Conservation (phyloP, 345 rosid genomes). For the Aquilaria sinensis region DNA sequence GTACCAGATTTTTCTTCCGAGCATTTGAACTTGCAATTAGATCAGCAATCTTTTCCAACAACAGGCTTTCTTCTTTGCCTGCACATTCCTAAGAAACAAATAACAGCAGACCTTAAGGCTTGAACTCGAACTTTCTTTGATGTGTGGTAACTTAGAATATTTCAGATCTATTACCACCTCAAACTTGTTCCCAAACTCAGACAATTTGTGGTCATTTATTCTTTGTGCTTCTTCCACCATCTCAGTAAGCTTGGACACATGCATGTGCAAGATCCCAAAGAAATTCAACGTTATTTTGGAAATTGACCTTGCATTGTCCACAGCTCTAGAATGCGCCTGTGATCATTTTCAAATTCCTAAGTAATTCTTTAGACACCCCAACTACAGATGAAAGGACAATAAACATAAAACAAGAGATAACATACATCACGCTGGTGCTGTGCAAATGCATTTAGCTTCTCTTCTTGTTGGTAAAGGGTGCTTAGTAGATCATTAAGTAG, state of each 20-base stretch:
- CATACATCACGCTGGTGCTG: conserved; percentile 77
- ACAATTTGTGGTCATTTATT: conserved; percentile 65
- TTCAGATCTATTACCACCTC: conserved; percentile 47
- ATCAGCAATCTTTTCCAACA: conserved; percentile 88
- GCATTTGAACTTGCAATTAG: conserved; percentile 75
- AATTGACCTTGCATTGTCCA: conserved; percentile 75
- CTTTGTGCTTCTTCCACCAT: conserved; percentile 82
- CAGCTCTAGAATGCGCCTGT: conserved; percentile 88
- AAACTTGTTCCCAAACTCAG: conserved; percentile 82
- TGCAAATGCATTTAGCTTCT: conserved; percentile 67
- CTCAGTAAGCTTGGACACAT: conserved; percentile 61
- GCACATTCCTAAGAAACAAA: conserved; percentile 56
- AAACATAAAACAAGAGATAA: neutral
- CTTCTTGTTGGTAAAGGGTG: conserved; percentile 73
- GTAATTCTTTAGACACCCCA: conserved; percentile 4
- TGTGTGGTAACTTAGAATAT: neutral
- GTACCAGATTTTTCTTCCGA: conserved; percentile 88
- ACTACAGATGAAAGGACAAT: neutral
- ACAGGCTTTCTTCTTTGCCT: conserved; percentile 77
- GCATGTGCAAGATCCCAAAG: conserved; percentile 64
- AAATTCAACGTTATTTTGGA: conserved; percentile 75
- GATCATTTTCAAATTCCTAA: conserved; percentile 13
- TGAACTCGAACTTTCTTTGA: too few species aligned
- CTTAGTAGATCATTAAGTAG: conserved; percentile 76
- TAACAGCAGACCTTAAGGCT: too few species aligned